phyloP scores from a whole-genome alignment of 116 monocot genomes.

The Papilionanthe hybrid region DNA sequence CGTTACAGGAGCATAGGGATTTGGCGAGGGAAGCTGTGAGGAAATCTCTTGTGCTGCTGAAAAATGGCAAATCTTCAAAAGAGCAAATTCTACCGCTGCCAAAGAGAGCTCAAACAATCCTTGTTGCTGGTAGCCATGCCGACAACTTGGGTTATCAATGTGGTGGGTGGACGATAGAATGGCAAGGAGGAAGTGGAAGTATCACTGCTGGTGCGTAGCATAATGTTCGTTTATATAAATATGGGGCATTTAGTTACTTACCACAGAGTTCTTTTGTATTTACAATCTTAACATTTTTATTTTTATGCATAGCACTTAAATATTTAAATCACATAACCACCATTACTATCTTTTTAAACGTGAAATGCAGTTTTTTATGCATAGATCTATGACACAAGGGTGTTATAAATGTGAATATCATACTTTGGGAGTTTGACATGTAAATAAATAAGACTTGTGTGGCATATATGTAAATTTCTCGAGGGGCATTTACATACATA shows the following conservation, averaged over 20 bases:
- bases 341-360: no score
- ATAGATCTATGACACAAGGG: no score
- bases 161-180: constrained; percentile 52
- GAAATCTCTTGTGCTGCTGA: constrained; percentile 53
- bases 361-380: no score
- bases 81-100: constrained; percentile 28
- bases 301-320: no score
- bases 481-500: no score
- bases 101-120: constrained; percentile 33
- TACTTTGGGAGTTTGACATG: no score
- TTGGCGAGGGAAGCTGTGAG: constrained; percentile 57
- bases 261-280: no score
- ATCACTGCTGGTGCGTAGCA: constrained; percentile 19
- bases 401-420: no score
- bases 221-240: neutral
- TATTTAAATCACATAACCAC: no score
- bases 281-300: no score
- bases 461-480: no score
- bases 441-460: no score
- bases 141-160: constrained; percentile 46
- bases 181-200: constrained; percentile 37
- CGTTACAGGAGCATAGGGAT: constrained; percentile 40
- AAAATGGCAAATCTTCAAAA: constrained; percentile 35
- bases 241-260: neutral
- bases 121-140: constrained; percentile 41